A percentile compares a stretch with the other conserved stretches of the same genome.
Conservation (phyloP, 1,284 basidiomycete genomes). For the Gymnopus androsaceus region DNA sequence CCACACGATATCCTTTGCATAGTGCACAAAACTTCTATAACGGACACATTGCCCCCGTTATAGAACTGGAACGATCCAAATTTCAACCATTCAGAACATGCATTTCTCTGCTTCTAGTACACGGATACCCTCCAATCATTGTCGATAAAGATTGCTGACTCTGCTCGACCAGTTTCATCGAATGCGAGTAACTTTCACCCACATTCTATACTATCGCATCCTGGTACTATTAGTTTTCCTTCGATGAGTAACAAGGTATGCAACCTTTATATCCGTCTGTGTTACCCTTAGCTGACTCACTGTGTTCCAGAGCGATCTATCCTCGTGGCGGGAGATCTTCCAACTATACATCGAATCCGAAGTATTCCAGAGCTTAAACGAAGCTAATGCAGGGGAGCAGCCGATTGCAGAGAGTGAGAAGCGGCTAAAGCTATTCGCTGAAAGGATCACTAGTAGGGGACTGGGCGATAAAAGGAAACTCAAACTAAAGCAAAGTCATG, state of each 20-base stretch:
- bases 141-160: conserved; percentile 58
- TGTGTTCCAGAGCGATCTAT: conserved; percentile 65
- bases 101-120: conserved; percentile 75
- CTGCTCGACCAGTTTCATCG: conserved; percentile 60
- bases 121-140: conserved; percentile 61
- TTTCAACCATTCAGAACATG: too few species aligned
- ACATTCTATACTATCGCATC: conserved; percentile 46
- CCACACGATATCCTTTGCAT: too few species aligned
- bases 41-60: too few species aligned
- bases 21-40: too few species aligned
- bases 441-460: conserved; percentile 64
- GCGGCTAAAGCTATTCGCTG: conserved; percentile 71
- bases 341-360: conserved; percentile 85
- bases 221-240: conserved; percentile 34
- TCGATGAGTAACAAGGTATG: conserved; percentile 31
- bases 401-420: conserved; percentile 74
- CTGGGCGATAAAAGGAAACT: conserved; percentile 61
- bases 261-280: conserved; percentile 29
- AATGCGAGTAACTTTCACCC: conserved; percentile 45
- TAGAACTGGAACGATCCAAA: too few species aligned
- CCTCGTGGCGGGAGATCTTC: conserved; percentile 91
- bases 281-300: background rate
- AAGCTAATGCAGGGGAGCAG: conserved; percentile 75
- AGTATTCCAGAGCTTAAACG: conserved; percentile 83
- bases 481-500: conserved; percentile 61